Base-by-base conservation (phyloP, 352 stramenopile species). In the Albugo candida region DNA sequence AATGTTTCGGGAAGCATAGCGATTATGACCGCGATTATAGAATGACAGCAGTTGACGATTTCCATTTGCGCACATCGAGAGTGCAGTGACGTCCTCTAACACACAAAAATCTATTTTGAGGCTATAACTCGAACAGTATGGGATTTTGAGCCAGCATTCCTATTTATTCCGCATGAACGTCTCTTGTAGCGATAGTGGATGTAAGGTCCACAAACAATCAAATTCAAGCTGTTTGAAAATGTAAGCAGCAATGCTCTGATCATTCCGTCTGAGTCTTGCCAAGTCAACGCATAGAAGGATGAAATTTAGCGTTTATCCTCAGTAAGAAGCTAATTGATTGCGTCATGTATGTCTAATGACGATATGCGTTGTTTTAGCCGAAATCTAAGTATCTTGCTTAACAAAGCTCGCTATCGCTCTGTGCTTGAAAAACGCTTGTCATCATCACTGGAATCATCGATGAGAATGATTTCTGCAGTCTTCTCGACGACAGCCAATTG, bases 141-240 rank as follows among this genome's bases (percentile, higher is more conserved):
- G 10, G 36, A 8, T 55, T 50, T 1, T 47, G 45, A 20, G 39
- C 43, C 19, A 94, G 58, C 48, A 97, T 72, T 53, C 98, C 93
- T 49, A 97, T 65, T 64, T 99, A 94, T 46, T 98, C 72, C 24
- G 91, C 83, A 58, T 98, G 95, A 18, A 96, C 75, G 13, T 97
- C 81, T 24, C 86, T 93, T 44, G 83, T 93, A 49, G 99, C 93
- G 20, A 97, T 92, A 35, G 63, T 40, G 81, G 97, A 67, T 99
- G 95, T 56, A 99, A 61, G 18, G 94, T 94, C 27, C 57, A 67
- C 39, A 94, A 93, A 67, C 98, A 97, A 67, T 99, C 93, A 36
- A 92, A 70, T 5, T 80, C 64, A 35, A 81, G 61, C n/a, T n/a
- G n/a, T n/a, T n/a, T n/a, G n/a, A 31, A 99, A 8, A 87, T 97